A percentile compares a stretch with the other conserved stretches of the same genome.
Conservation (phyloP, 345 rosid genomes). For the Euphorbia peplus region DNA sequence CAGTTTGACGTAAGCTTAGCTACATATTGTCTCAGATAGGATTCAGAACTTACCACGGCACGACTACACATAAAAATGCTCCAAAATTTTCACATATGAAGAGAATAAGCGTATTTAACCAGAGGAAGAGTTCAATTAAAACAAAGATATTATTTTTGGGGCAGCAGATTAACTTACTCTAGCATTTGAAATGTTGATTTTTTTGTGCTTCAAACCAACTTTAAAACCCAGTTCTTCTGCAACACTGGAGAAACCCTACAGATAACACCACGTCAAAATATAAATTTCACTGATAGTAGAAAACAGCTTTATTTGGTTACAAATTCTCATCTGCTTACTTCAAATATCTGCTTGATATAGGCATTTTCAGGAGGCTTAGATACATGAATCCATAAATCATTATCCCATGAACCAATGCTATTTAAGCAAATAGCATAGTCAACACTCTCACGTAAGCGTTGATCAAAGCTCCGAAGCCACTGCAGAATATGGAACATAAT, state of each 20-base stretch:
- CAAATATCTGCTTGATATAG: slow-evolving; percentile 81
- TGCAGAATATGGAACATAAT: slow-evolving; percentile 35
- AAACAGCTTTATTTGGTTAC: slow-evolving; percentile 2
- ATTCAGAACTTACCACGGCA: neutral
- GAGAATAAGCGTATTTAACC: neutral
- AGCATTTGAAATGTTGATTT: slow-evolving; percentile 90
- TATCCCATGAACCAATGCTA: slow-evolving; percentile 83
- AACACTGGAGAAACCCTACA: slow-evolving; percentile 77
- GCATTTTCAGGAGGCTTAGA: slow-evolving; percentile 97
- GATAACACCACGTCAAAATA: slow-evolving; percentile 19
- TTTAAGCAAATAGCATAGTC: slow-evolving; percentile 98
- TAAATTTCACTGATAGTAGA: slow-evolving; percentile 12
- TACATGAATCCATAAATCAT: slow-evolving; percentile 69
- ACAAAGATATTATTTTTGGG: neutral
- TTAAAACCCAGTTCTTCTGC: slow-evolving; percentile 72
- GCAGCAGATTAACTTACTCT: slow-evolving; percentile 60
- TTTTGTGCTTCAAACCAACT: slow-evolving; percentile 91
- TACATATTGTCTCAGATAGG: neutral
- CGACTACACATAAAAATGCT: neutral
- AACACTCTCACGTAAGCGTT: slow-evolving; percentile 88
- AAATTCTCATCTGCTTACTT: slow-evolving; percentile 44
- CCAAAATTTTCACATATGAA: neutral
- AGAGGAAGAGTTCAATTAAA: neutral
- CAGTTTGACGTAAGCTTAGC: neutral
- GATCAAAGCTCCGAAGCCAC: slow-evolving; percentile 99